Conservation (phyloP, 2,329 filamentous ascomycete genomes). For the Cercospora sp. region DNA sequence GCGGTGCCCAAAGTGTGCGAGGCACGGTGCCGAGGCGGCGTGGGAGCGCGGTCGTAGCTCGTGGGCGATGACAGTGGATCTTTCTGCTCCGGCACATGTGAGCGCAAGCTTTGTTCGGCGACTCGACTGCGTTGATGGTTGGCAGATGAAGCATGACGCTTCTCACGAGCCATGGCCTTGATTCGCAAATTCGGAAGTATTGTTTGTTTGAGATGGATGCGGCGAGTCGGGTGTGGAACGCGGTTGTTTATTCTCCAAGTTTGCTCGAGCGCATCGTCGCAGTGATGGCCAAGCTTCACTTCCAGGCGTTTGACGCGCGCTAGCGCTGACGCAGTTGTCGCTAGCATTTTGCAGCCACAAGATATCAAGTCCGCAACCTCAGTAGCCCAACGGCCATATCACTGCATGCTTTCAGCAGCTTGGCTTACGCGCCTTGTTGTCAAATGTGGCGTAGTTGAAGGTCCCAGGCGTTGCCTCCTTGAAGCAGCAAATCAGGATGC, state of each 20-base stretch:
- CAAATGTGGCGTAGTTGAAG: neutral
- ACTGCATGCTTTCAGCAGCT: neutral
- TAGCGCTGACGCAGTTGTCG: neutral
- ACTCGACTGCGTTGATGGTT: neutral
- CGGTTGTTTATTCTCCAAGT: neutral
- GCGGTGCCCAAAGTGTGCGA: neutral
- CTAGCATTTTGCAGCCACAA: neutral
- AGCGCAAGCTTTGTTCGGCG: neutral
- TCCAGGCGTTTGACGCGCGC: neutral
- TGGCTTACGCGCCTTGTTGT: neutral
- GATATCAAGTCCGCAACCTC: neutral
- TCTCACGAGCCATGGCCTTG: neutral
- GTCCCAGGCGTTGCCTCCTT: neutral
- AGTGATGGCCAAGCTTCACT: slow-evolving; percentile 5
- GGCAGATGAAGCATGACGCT: neutral
- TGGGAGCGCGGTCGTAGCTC: neutral
- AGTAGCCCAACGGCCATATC: neutral
- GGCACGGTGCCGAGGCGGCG: neutral
- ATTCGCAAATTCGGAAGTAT: neutral
- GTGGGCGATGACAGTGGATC: neutral
- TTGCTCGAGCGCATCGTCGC: slow-evolving; percentile 5
- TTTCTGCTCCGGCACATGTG: neutral
- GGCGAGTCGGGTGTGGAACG: neutral
- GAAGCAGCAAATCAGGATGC: neutral
- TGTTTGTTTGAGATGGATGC: neutral